Evolutionary conservation across 169 alveolate species (phyloP), one percentile per base, ranked within the genome.

Genomic region (Amoebophrya sp.): DNA sequence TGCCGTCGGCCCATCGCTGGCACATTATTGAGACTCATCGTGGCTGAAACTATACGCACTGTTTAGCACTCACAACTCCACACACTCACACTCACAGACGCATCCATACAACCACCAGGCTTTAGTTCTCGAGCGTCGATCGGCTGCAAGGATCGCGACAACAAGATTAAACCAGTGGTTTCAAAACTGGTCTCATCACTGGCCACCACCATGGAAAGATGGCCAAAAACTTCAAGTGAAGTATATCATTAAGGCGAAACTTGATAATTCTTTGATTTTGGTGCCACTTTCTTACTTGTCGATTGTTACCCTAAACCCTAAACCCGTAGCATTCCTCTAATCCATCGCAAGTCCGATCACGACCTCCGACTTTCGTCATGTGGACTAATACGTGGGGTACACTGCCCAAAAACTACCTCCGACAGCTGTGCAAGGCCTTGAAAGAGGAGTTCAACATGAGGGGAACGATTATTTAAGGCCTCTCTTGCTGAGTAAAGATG

Each of bases 151-250:
- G 14, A 91, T 94, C n/a, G 92, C 95, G 34, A 94, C 95, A 0
- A 47, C 94, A 41, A 90, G 47, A 23, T 76, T 94, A 34, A 94
- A 94, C 90, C 90, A 83, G 18, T 94, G 94, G 95, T 92, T 94
- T 41, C 94, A 91, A 91, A 93, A 65, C 29, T 94, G 89, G 91
- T 34, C 55, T 14, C 53, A 90, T 34, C 94, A 90, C 76, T 94
- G 90, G 90, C 97, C 97, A 38, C 96, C 97, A 24, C 97, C 97
- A 23, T 96, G 97, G 97, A 89, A 95, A n/a, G 94, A 94, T n/a
- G 97, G 97, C 41, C 91, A 96, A 41, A 94, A 95, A 91, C 93
- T 94, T 40, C 94, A 96, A 34, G 93, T 95, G 53, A 96, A 96
- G 94, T 96, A 94, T 89, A 93, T 95, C 39, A 93, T 94, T 14